Conservation (phyloP, 805 yeast species). For the Metschnikowia anglica region DNA sequence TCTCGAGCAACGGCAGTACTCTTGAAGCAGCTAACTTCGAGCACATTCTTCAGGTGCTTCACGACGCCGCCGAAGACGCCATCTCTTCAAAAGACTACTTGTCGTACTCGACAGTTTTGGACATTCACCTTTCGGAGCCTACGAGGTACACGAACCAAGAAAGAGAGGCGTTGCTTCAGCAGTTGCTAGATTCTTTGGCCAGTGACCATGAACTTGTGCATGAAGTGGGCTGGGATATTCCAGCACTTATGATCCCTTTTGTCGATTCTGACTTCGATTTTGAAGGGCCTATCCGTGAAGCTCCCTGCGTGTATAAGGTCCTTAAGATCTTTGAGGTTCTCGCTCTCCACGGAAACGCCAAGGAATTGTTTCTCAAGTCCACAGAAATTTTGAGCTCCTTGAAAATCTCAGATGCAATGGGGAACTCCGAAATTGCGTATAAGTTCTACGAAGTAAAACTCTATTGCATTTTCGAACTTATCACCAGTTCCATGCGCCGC, state of each 20-base stretch:
- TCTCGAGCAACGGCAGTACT: constrained; percentile 18
- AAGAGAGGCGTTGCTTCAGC: constrained; percentile 46
- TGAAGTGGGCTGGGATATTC: constrained; percentile 92
- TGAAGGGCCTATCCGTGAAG: constrained; percentile 29
- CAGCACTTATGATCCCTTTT: constrained; percentile 59
- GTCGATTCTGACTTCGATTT: constrained; percentile 40
- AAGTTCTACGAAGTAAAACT: constrained; percentile 54
- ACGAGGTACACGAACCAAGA: constrained; percentile 48
- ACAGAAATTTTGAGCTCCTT: constrained; percentile 60
- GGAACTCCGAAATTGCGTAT: constrained; percentile 16
- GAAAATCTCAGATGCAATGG: constrained; percentile 22
- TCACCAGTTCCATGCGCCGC: constrained; percentile 55
- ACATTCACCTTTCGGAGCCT: constrained; percentile 54
- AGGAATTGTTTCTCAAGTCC: constrained; percentile 69
- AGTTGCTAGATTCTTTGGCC: constrained; percentile 44
- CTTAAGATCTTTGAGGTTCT: constrained; percentile 59
- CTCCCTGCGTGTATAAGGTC: constrained; percentile 40
- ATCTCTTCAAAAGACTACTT: constrained; percentile 57
- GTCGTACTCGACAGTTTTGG: constrained; percentile 71
- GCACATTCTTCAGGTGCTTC: constrained; percentile 28
- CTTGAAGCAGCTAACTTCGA: constrained; percentile 23
- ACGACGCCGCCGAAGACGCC: constrained; percentile 35
- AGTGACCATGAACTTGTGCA: constrained; percentile 50
- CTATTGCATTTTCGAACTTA: constrained; percentile 65
- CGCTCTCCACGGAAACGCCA: constrained; percentile 72